These are phyloP conservation scores for Hypoxylon fuscum DNA, from an alignment of 495 filamentous ascomycete species.

Conservation along the genomic window DNA sequence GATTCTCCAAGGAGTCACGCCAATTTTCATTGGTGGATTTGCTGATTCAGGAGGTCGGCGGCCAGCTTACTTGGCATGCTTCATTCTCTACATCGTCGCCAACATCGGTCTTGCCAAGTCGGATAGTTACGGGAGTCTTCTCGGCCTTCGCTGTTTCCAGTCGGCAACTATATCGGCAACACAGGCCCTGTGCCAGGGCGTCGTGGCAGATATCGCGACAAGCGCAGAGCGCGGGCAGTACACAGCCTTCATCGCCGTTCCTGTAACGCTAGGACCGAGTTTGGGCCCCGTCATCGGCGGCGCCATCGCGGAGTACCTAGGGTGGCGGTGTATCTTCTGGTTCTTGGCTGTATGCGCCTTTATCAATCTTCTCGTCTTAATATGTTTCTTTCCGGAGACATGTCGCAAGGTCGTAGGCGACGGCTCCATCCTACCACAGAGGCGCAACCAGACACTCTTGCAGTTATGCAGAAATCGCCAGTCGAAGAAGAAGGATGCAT, in stretches of 20 bases:
- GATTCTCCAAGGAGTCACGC: slow-evolving; percentile 67
- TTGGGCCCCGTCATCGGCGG: slow-evolving; percentile 72
- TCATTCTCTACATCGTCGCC: slow-evolving; percentile 64
- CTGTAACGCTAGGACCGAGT: slow-evolving; percentile 56
- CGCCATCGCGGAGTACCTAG: slow-evolving; percentile 64
- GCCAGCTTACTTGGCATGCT: slow-evolving; percentile 63
- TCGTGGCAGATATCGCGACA: slow-evolving; percentile 63
- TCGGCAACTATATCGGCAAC: slow-evolving; percentile 62
- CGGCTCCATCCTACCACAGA: slow-evolving; percentile 60
- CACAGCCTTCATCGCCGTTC: slow-evolving; percentile 51
- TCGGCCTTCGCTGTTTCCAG: slow-evolving; percentile 65
- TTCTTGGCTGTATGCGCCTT: slow-evolving; percentile 66
- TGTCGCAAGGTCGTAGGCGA: slow-evolving; percentile 71
- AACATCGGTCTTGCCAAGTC: slow-evolving; percentile 64
- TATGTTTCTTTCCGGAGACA: slow-evolving; percentile 67
- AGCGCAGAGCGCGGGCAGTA: slow-evolving; percentile 62
- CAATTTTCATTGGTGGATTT: slow-evolving; percentile 64
- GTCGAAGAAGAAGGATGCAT: slow-evolving; percentile 61
- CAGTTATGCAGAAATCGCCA: slow-evolving; percentile 48
- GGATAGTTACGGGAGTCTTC: slow-evolving; percentile 57
- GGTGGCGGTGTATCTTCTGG: slow-evolving; percentile 77
- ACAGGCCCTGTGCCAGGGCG: slow-evolving; percentile 63
- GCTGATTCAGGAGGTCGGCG: slow-evolving; percentile 65
- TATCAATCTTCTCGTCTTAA: slow-evolving; percentile 51
- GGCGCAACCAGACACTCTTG: slow-evolving; percentile 48